Conservation (phyloP, 2,329 filamentous ascomycete species). For the Trichoderma simmonsii region DNA sequence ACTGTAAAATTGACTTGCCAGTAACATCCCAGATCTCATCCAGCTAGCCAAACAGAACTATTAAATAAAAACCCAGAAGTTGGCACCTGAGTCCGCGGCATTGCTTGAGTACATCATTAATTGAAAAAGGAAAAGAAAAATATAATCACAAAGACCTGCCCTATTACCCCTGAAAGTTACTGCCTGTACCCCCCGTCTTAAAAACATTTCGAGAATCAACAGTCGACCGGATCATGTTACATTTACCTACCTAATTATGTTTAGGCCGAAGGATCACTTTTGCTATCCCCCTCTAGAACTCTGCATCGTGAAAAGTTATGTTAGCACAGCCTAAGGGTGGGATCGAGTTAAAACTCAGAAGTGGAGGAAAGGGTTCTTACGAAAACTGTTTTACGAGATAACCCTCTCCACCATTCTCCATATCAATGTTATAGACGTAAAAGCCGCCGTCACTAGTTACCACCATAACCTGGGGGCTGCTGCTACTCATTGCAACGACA, state of each 20-base stretch:
- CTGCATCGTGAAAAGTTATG: slow-evolving; percentile 29
- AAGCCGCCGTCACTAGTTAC: slow-evolving; percentile 95
- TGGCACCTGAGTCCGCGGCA: background rate
- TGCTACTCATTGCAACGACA: slow-evolving; percentile 97
- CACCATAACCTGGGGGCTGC: slow-evolving; percentile 94
- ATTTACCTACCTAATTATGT: slow-evolving; percentile 26
- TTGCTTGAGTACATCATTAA: background rate
- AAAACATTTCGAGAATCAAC: background rate
- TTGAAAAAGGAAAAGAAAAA: background rate
- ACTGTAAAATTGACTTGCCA: background rate
- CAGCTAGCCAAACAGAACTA: background rate
- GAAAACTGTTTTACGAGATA: slow-evolving; percentile 88
- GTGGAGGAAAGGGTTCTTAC: slow-evolving; percentile 51
- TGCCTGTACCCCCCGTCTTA: background rate
- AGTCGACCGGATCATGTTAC: background rate
- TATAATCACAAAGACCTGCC: background rate
- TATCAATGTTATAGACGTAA: slow-evolving; percentile 91
- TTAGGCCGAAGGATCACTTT: slow-evolving; percentile 49
- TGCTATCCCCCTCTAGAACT: slow-evolving; percentile 54
- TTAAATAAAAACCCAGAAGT: background rate
- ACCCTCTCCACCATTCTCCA: slow-evolving; percentile 92
- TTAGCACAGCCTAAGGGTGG: background rate
- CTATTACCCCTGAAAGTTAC: background rate
- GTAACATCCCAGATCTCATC: background rate
- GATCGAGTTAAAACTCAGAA: background rate